phyloP scores from a whole-genome alignment of 345 rosid genomes.

The Lepidium sativum region DNA sequence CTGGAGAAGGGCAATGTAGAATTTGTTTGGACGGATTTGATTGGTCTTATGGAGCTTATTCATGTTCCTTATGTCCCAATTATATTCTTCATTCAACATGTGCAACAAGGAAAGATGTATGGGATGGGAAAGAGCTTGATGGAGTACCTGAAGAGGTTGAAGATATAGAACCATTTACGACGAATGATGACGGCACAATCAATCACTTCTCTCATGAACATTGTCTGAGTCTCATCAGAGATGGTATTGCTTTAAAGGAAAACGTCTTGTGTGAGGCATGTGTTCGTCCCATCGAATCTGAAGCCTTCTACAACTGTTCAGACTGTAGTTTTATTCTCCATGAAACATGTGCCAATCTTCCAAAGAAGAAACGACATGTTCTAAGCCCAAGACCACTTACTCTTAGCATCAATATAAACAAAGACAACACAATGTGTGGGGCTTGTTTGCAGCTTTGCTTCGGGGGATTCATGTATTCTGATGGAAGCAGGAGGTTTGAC shows the following conservation, averaged over 20 bases:
- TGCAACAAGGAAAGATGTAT: not conserved
- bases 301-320: not conserved
- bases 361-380: not conserved
- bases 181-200: not conserved
- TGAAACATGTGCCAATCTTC: constrained; percentile 1
- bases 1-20: not conserved
- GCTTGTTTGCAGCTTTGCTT: not conserved
- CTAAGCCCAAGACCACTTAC: not conserved
- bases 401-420: not conserved
- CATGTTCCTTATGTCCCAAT: not conserved
- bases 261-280: not conserved
- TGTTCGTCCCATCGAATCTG: not conserved
- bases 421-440: not conserved
- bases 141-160: not conserved
- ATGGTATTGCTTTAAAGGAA: not conserved
- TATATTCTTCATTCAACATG: not conserved
- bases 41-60: constrained; percentile 10
- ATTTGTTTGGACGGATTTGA: not conserved
- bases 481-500: not conserved
- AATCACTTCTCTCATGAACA: constrained; percentile 6
- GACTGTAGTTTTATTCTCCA: not conserved
- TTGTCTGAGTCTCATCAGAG: not conserved
- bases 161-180: not conserved
- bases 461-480: not conserved
- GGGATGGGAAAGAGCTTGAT: not conserved